phyloP scores from a whole-genome alignment of 164 flowering plant genomes.

The Echeveria elegans region DNA sequence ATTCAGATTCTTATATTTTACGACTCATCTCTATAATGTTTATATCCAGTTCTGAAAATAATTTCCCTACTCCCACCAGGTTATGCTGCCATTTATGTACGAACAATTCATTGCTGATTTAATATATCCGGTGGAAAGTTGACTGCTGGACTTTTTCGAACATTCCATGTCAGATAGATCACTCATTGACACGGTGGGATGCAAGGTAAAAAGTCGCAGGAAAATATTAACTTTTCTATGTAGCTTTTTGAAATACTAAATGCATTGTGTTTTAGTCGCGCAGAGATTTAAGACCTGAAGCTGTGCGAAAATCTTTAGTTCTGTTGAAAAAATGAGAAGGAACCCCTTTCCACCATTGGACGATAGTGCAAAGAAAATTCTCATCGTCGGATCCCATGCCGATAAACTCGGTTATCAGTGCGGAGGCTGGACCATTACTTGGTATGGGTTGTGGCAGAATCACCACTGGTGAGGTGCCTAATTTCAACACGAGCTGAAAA shows the following conservation, averaged over 20 bases:
- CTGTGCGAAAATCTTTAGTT: slow-evolving; percentile 80
- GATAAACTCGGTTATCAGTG: slow-evolving; percentile 90
- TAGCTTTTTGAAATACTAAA: background rate
- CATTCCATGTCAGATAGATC: slow-evolving; percentile 52
- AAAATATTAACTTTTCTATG: background rate
- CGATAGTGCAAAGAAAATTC: slow-evolving; percentile 50
- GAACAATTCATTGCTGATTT: slow-evolving; percentile 50
- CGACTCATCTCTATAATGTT: no score
- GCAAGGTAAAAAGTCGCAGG: slow-evolving; percentile 19
- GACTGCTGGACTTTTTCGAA: slow-evolving; percentile 66
- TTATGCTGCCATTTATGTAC: slow-evolving; percentile 67
- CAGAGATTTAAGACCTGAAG: slow-evolving; percentile 81
- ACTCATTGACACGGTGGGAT: no score
- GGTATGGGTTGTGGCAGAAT: slow-evolving; percentile 73
- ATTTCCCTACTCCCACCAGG: slow-evolving; percentile 36
- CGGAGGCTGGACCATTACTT: slow-evolving; percentile 82
- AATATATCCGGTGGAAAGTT: slow-evolving; percentile 60
- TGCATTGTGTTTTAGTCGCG: slow-evolving; percentile 39
- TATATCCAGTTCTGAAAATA: no score
- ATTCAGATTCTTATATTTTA: no score
- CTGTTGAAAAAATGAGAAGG: slow-evolving; percentile 76
- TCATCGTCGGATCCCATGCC: slow-evolving; percentile 75
- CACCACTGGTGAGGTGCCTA: slow-evolving; percentile 67
- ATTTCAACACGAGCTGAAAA: no score
- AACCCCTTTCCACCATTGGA: slow-evolving; percentile 64